Percentiles rank a stretch among this genome's conserved stretches.
phyloP scores from a whole-genome alignment of 805 yeast species.

The Wickerhamiella cacticola region DNA sequence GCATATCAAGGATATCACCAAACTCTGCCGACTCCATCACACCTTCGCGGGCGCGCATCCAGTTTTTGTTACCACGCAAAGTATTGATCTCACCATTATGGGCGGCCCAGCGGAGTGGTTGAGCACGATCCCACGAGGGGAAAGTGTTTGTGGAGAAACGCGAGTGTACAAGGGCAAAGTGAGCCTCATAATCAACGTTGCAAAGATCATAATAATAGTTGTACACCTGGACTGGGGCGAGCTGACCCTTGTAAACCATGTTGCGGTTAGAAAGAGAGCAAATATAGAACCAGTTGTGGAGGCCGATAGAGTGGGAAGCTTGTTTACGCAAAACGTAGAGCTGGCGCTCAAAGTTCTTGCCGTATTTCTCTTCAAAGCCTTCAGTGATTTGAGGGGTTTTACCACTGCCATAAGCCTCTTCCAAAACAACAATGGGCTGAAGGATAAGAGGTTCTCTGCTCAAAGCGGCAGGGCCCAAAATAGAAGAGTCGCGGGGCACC shows the following conservation, averaged over 20 bases:
- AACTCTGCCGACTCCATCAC: conserved; percentile 78
- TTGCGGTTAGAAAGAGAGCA: conserved; percentile 81
- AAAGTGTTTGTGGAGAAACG: conserved; percentile 96
- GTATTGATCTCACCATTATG: conserved; percentile 99
- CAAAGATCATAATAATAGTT: conserved; percentile 86
- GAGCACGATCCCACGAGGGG: conserved; percentile 99
- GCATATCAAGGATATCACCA: conserved; percentile 80
- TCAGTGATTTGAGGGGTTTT: conserved; percentile 23
- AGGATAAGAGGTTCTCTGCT: conserved; percentile 83
- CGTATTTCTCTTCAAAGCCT: conserved; percentile 41
- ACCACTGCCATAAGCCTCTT: conserved; percentile 36
- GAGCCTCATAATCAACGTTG: conserved; percentile 86
- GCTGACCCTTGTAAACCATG: conserved; percentile 94
- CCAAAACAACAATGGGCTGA: conserved; percentile 83
- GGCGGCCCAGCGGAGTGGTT: conserved; percentile 93
- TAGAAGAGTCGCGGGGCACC: conserved; percentile 90
- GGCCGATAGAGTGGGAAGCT: conserved; percentile 79
- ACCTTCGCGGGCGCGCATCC: conserved; percentile 99
- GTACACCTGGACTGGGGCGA: conserved; percentile 93
- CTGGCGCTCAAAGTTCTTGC: conserved; percentile 64
- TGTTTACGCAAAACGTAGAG: conserved; percentile 80
- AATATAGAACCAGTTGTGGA: conserved; percentile 95
- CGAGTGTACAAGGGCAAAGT: conserved; percentile 92
- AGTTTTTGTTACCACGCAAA: conserved; percentile 91
- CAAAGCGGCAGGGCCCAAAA: conserved; percentile 87